Conservation (phyloP, 164 flowering plant species). For the Umbellularia californica region DNA sequence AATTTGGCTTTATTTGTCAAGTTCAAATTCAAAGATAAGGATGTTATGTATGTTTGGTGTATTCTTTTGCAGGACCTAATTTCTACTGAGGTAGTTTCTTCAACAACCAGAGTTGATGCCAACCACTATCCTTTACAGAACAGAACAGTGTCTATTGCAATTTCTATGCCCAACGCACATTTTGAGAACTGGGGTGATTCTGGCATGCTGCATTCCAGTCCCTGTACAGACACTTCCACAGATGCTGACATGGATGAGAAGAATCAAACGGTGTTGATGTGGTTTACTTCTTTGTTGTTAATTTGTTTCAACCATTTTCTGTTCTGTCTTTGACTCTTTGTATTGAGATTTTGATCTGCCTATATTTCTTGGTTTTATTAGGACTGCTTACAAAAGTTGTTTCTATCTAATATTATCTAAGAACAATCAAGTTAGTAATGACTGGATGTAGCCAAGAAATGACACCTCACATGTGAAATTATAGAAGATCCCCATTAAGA, state of each 20-base stretch:
- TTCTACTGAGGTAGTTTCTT: slow-evolving; percentile 1
- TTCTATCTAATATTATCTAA: no score
- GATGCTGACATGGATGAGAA: slow-evolving; percentile 74
- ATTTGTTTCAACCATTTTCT: neutral
- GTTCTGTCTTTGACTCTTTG: neutral
- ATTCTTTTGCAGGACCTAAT: neutral
- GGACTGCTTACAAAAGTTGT: no score
- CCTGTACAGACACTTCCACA: slow-evolving; percentile 79
- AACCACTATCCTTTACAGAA: slow-evolving; percentile 10
- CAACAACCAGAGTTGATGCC: neutral
- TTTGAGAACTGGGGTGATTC: slow-evolving; percentile 80
- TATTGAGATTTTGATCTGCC: no score
- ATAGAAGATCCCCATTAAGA: no score
- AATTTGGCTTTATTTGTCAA: neutral
- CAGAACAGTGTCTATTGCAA: slow-evolving; percentile 30
- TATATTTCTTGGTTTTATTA: no score
- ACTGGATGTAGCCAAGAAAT: no score
- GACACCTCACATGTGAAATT: no score
- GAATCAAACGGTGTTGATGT: slow-evolving; percentile 38
- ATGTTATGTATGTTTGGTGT: neutral
- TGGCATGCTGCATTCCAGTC: slow-evolving; percentile 66
- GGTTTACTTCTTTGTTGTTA: neutral
- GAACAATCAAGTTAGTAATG: no score
- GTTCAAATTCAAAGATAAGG: neutral
- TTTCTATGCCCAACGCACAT: slow-evolving; percentile 32